phyloP scores from a whole-genome alignment of 78 protist genomes.

The slime mould (Dictyostelium discoideum) region dicty_2.7 NC_007091.3:4316001-4316500 shows the following conservation, averaged over 20 bases:
- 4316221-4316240: conserved; percentile 88
- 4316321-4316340: conserved; percentile 53
- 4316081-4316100: not conserved
- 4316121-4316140: not conserved
- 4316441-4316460: not conserved
- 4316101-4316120: too few species aligned
- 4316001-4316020: not conserved
- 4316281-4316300: conserved; percentile 3
- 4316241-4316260: conserved; percentile 86
- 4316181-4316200: conserved; percentile 90
- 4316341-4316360: conserved; percentile 83
- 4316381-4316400: conserved; percentile 83
- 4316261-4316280: conserved; percentile 83
- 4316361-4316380: conserved; percentile 94
- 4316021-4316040: not conserved
- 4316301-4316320: conserved; percentile 28
- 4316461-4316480: not conserved
- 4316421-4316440: conserved; percentile 30
- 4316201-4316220: conserved; percentile 86
- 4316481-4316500: not conserved
- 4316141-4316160: not conserved
- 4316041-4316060: not conserved
- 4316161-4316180: conserved; percentile 46
- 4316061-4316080: not conserved
- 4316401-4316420: conserved; percentile 80